A percentile compares a stretch with the other conserved stretches of the same genome.
These are phyloP conservation scores for Nothopassalora personata DNA, from an alignment of 2,329 filamentous ascomycete species.

Conservation along the genomic window DNA sequence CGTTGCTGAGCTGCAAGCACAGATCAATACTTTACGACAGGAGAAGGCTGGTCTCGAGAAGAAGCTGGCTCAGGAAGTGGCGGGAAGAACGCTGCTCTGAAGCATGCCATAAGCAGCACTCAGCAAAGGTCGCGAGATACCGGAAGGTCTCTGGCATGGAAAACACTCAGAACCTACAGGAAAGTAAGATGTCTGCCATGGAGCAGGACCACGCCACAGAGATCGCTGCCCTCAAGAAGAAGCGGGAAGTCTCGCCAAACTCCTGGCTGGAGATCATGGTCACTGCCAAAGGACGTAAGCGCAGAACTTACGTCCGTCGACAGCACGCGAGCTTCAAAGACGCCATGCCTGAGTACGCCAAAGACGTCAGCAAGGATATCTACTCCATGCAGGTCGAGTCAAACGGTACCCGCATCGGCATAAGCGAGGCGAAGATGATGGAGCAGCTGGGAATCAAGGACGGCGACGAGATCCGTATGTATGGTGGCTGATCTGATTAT, in stretches of 20 bases:
- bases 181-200: too few species aligned
- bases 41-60: too few species aligned
- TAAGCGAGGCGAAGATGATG: not conserved
- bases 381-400: not conserved
- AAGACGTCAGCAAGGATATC: not conserved
- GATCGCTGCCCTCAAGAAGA: too few species aligned
- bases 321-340: not conserved
- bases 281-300: not conserved
- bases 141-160: too few species aligned
- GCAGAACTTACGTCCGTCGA: not conserved
- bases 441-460: slow-evolving; percentile 1
- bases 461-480: not conserved
- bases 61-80: too few species aligned
- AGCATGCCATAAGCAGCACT: too few species aligned
- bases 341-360: not conserved
- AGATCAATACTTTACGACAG: too few species aligned
- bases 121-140: too few species aligned
- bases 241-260: not conserved
- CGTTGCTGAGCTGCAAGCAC: too few species aligned
- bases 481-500: not conserved
- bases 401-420: not conserved
- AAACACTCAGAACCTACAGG: too few species aligned
- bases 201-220: too few species aligned
- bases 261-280: not conserved
- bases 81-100: too few species aligned